phyloP scores from a whole-genome alignment of 164 flowering plant species.

The Vitis vinifera region ASM3070453v1 NC_081805.1:3283001-3283500 shows the following conservation, averaged over 20 bases:
- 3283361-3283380: slow-evolving; percentile 45
- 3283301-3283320: slow-evolving; percentile 42
- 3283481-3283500: no score
- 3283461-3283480: no score
- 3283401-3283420: slow-evolving; percentile 60
- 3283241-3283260: slow-evolving; percentile 27
- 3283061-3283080: slow-evolving; percentile 3
- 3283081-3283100: slow-evolving; percentile 33
- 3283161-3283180: neutral
- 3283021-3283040: slow-evolving; percentile 29
- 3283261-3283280: slow-evolving; percentile 25
- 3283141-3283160: slow-evolving; percentile 1
- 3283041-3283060: slow-evolving; percentile 28
- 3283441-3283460: no score
- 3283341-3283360: slow-evolving; percentile 28
- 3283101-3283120: slow-evolving; percentile 8
- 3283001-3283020: slow-evolving; percentile 38
- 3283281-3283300: slow-evolving; percentile 35
- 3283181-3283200: slow-evolving; percentile 4
- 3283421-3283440: slow-evolving; percentile 4
- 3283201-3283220: slow-evolving; percentile 13
- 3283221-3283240: slow-evolving; percentile 4
- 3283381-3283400: slow-evolving; percentile 55
- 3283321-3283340: slow-evolving; percentile 35
- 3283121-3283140: slow-evolving; percentile 18